Evolutionary conservation across 768 basidiomycete species (phyloP).

Genomic region (Fomitopsis serialis): DNA sequence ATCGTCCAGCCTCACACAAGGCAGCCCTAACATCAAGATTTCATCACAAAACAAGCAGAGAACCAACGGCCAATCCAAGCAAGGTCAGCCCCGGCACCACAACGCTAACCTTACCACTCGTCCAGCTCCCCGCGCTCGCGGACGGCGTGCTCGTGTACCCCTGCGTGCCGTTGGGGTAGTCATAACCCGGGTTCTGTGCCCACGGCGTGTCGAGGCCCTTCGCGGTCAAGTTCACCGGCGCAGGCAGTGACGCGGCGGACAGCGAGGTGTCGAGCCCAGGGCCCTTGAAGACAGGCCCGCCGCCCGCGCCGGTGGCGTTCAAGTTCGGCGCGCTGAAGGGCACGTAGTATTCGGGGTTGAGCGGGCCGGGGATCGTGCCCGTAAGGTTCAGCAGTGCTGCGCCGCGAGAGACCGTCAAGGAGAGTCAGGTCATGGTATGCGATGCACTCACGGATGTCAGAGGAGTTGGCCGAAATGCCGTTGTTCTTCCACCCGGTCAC

Average conservation of each 20-base stretch:
- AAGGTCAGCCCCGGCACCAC: too few species aligned
- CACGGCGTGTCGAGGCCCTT: conserved; percentile 20
- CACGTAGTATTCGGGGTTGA: conserved; percentile 34
- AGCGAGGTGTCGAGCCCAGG: conserved; percentile 28
- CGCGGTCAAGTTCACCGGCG: conserved; percentile 37
- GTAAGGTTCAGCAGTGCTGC: conserved; percentile 35
- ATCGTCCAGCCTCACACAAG: too few species aligned
- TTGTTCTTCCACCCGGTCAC: conserved; percentile 39
- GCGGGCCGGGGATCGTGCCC: conserved; percentile 36
- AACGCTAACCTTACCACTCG: not conserved
- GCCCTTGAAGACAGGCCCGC: conserved; percentile 35
- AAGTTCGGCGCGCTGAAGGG: conserved; percentile 42
- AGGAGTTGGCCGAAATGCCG: conserved; percentile 17
- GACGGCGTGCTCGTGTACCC: conserved; percentile 1
- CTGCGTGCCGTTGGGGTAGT: conserved; percentile 13
- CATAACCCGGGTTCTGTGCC: conserved; percentile 12
- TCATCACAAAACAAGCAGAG: too few species aligned
- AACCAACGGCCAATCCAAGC: too few species aligned
- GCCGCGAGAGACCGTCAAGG: not conserved
- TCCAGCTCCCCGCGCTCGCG: not conserved
- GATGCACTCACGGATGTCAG: conserved; percentile 19
- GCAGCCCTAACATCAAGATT: too few species aligned
- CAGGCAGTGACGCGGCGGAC: conserved; percentile 28
- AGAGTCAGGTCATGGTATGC: conserved; percentile 8
- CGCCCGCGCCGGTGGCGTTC: conserved; percentile 35